Base-by-base conservation (phyloP, 148 eudicot genomes). In the Fagopyrum homotropicum region DNA sequence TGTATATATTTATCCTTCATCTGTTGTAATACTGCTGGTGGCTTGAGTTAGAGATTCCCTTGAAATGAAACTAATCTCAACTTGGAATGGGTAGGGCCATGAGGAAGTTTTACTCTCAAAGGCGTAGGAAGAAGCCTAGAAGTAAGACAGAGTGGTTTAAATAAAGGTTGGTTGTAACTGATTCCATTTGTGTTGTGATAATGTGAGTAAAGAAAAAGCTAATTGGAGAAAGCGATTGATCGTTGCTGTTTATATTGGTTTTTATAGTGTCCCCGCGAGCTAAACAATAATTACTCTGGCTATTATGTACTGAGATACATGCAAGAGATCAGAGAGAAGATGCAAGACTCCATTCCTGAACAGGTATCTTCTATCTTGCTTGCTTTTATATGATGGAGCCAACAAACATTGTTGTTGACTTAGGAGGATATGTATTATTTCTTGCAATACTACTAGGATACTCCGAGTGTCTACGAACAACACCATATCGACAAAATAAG, bases 281-380 rank as follows among this genome's bases (percentile, higher is more conserved):
- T 9, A 29, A 63, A 55, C 7, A 9, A 55, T 2, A 47, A 51
- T 17, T 47, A 55, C 11, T 73, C 56, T 54, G 75, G 75, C 47
- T 73, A 73, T 29, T 54, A 51, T 30, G 45, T 73, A 9, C 7
- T 73, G 64, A 73, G 75, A 55, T 73, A 51, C 26, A 73, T 73
- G 64, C 48, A 55, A 22, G 75, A 73, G 46, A 73, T 73, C 16
- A 73, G 52, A 11, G 75, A 55, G 47, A 56, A 73, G 29, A 51
- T 22, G 43, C 55, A 56, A n/a, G 55, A 44, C 10, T 48, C 7
- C 43, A 55, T 73, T 54, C 66, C 66, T 29, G 46, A 40, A 35
- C 26, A 17, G 61, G 75, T 73, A 73, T 1, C 5, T 50, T 61
- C 14, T 73, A 9, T 73, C 22, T 7, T 55, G 30, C 43, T 61